phyloP scores from a whole-genome alignment of 2,329 filamentous ascomycete species.

The Talaromyces verruculosus region DNA sequence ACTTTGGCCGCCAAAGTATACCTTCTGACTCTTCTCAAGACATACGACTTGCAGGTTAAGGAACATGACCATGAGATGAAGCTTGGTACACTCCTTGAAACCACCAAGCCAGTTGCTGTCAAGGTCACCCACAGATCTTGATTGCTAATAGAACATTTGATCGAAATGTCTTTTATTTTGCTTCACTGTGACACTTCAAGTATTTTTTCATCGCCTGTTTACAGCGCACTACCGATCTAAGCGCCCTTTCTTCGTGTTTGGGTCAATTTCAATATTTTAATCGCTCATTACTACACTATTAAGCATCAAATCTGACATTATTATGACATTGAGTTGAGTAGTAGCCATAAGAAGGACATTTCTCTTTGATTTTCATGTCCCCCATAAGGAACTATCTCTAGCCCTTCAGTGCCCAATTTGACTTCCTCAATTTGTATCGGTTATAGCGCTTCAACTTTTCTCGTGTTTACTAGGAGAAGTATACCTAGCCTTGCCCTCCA shows the following conservation, averaged over 20 bases:
- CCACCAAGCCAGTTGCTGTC: conserved; percentile 14
- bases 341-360: not conserved
- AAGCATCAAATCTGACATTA: not conserved
- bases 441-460: not conserved
- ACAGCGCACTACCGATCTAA: not conserved
- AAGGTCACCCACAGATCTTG: conserved; percentile 5
- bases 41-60: conserved; percentile 12
- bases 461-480: not conserved
- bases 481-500: not conserved
- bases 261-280: not conserved
- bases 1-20: conserved; percentile 10
- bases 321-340: not conserved
- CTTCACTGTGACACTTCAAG: not conserved
- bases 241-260: not conserved
- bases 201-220: not conserved
- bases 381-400: not conserved
- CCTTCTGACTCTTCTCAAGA: conserved; percentile 12
- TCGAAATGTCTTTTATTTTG: not conserved
- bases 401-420: not conserved
- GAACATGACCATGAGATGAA: conserved; percentile 18
- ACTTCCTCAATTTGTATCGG: not conserved
- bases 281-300: not conserved
- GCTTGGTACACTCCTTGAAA: conserved; percentile 14
- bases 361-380: not conserved
- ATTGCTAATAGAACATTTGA: not conserved